phyloP scores from a whole-genome alignment of 306 rosid species.

The Quercus wislizeni region DNA sequence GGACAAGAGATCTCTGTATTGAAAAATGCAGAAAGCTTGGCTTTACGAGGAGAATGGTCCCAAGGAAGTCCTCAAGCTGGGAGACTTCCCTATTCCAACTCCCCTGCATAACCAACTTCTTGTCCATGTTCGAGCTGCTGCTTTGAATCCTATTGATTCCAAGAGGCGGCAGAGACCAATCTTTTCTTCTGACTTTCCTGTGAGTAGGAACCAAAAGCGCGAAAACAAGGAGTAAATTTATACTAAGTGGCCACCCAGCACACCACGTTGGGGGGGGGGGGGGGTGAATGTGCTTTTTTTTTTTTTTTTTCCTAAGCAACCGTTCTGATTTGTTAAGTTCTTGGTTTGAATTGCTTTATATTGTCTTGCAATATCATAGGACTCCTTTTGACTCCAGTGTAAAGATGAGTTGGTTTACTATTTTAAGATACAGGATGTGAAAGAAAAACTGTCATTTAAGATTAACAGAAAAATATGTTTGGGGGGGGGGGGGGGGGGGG shows the following conservation, averaged over 20 bases:
- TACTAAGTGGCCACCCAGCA: neutral
- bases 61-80: constrained; percentile 43
- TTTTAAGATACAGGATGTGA: too few relatives aligned
- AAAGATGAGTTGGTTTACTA: too few relatives aligned
- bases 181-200: constrained; percentile 33
- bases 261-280: fast-evolving
- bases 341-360: too few relatives aligned
- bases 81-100: constrained; percentile 28
- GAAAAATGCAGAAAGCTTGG: constrained; percentile 44
- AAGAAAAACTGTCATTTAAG: too few relatives aligned
- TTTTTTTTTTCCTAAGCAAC: neutral
- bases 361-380: too few relatives aligned
- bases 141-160: constrained; percentile 45
- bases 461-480: too few relatives aligned
- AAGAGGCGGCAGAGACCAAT: constrained; percentile 35
- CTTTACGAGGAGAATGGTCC: constrained; percentile 43
- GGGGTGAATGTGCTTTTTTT: too few relatives aligned
- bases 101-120: constrained; percentile 30
- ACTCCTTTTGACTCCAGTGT: too few relatives aligned
- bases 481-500: too few relatives aligned
- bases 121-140: constrained; percentile 38
- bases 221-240: neutral
- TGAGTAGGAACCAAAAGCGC: constrained; percentile 10
- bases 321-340: neutral
- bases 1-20: neutral